These are phyloP conservation scores for Parachaetomium inaequale DNA, from an alignment of 495 filamentous ascomycete species.

Conservation along the genomic window DNA sequence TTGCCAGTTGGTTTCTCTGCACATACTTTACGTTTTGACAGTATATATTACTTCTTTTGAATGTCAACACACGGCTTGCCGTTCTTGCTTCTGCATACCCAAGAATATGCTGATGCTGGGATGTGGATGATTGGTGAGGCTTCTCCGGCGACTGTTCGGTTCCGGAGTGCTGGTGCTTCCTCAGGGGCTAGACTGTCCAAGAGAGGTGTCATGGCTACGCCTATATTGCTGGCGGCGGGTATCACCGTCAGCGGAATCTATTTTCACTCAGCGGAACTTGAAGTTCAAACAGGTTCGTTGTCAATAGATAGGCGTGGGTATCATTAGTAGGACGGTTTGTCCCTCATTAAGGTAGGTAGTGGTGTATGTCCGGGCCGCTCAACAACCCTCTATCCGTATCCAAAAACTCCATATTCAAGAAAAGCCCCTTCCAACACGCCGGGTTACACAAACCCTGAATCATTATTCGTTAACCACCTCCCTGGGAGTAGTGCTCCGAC, in stretches of 20 bases:
- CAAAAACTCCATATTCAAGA: background rate
- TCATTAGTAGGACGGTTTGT: background rate
- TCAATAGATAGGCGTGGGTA: background rate
- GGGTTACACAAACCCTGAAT: background rate
- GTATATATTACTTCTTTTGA: constrained; percentile 3
- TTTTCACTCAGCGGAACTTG: too few relatives aligned
- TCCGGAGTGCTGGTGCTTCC: too few relatives aligned
- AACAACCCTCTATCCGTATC: background rate
- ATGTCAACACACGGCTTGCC: background rate
- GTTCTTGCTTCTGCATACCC: too few relatives aligned
- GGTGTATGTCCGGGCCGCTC: background rate
- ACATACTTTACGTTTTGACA: background rate
- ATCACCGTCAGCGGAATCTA: too few relatives aligned
- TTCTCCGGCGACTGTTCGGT: too few relatives aligned
- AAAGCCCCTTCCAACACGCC: background rate
- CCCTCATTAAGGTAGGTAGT: background rate
- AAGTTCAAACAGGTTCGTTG: too few relatives aligned
- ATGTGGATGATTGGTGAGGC: too few relatives aligned
- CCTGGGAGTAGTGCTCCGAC: constrained; percentile 12
- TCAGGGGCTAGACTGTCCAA: too few relatives aligned
- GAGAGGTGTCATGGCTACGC: too few relatives aligned
- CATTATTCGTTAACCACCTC: background rate
- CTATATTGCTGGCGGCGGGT: too few relatives aligned
- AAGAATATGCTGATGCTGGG: too few relatives aligned
- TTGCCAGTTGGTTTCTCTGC: background rate